A percentile compares a stretch with the other conserved stretches of the same genome.
Evolutionary conservation across 2,329 filamentous ascomycete genomes (phyloP).

Genomic region (Xylaria sp.): DNA sequence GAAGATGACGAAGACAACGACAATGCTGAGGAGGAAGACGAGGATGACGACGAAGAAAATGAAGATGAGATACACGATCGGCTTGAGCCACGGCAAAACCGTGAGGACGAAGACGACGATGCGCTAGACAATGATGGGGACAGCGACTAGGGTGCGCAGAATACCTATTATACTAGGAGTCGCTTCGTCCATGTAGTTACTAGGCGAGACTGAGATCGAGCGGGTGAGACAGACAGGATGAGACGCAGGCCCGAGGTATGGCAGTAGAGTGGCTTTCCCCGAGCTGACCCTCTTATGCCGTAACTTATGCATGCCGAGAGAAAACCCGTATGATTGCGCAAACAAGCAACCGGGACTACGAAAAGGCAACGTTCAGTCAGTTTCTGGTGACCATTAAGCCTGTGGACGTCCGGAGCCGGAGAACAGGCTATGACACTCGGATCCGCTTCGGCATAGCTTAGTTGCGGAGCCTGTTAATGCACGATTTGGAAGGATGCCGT

Average conservation of each 20-base stretch:
- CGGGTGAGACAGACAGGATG: too few species aligned
- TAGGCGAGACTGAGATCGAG: too few species aligned
- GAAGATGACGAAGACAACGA: conserved; percentile 62
- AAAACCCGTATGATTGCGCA: too few species aligned
- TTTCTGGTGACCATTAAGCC: too few species aligned
- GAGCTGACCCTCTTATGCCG: neutral
- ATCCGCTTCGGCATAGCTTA: neutral
- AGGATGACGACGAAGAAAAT: conserved; percentile 50
- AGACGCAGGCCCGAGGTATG: neutral
- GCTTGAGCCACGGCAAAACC: conserved; percentile 19
- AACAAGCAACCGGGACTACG: too few species aligned
- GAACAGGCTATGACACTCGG: neutral
- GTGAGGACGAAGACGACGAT: conserved; percentile 45
- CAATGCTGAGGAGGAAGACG: conserved; percentile 55
- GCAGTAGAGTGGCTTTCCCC: neutral
- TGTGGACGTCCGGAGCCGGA: neutral
- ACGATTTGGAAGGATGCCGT: neutral
- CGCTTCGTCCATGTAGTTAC: too few species aligned
- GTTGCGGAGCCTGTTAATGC: neutral
- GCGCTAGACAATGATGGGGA: conserved; percentile 66
- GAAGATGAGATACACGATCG: conserved; percentile 44
- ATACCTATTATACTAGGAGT: neutral
- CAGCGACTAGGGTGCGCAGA: conserved; percentile 52
- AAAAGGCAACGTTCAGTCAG: too few species aligned
- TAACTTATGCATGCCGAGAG: neutral